phyloP scores from a whole-genome alignment of 495 filamentous ascomycete species.

The Hypoxylon subgilvum region DNA sequence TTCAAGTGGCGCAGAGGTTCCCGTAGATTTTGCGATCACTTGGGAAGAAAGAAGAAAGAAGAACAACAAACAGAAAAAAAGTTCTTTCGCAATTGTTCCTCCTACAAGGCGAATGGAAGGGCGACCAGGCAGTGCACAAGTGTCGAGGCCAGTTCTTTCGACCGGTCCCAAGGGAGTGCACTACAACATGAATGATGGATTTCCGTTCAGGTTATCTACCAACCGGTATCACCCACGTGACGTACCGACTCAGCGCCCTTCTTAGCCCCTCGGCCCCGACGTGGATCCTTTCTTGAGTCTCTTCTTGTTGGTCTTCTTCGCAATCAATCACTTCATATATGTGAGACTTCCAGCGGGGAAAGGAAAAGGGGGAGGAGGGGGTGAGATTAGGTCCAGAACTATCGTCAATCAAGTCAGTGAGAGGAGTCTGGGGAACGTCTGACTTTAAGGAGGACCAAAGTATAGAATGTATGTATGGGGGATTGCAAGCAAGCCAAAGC shows the following conservation, averaged over 20 bases:
- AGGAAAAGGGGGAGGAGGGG: neutral
- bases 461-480: constrained; percentile 4
- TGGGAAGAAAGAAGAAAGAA: neutral
- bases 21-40: neutral
- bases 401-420: constrained; percentile 18
- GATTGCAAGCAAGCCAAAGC: too few relatives aligned
- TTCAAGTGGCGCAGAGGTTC: neutral
- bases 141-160: constrained; percentile 9
- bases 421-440: constrained; percentile 31
- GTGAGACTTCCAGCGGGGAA: neutral
- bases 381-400: constrained; percentile 1
- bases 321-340: neutral
- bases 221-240: constrained; percentile 23
- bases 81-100: too few relatives aligned
- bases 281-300: neutral
- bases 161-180: neutral
- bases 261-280: neutral
- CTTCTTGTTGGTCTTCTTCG: neutral
- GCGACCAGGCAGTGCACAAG: too few relatives aligned
- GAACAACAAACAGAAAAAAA: neutral
- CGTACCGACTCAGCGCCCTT: constrained; percentile 1
- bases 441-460: constrained; percentile 31
- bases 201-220: constrained; percentile 14
- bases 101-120: too few relatives aligned
- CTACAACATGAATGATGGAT: too few relatives aligned